Conservation (phyloP, 495 filamentous ascomycete genomes). For the Pyrenopolyporus hunteri region DNA sequence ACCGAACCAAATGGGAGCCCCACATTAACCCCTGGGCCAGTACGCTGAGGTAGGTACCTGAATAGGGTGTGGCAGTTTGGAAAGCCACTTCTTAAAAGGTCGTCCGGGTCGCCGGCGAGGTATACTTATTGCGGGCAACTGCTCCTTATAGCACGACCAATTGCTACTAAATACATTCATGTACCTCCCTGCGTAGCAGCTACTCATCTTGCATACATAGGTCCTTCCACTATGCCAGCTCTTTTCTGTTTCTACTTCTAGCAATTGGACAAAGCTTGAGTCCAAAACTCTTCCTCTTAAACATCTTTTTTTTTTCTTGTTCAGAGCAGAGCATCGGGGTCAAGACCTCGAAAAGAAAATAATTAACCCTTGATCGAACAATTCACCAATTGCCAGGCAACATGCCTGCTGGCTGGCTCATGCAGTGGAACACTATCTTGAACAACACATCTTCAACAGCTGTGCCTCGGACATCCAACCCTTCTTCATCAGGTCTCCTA, state of each 20-base stretch:
- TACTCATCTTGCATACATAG: not conserved
- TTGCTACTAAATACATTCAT: not conserved
- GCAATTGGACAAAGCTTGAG: not conserved
- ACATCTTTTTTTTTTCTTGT: not conserved
- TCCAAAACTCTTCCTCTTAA: not conserved
- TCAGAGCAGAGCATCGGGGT: not conserved
- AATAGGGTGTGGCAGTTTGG: conserved; percentile 1
- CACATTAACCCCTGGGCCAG: conserved; percentile 6
- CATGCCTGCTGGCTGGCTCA: conserved; percentile 16
- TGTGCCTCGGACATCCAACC: conserved; percentile 1
- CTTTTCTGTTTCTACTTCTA: too few species aligned
- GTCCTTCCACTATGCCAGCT: too few species aligned
- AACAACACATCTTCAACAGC: conserved; percentile 32
- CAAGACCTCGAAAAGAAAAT: conserved; percentile 4
- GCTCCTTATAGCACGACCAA: not conserved
- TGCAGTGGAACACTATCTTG: conserved; percentile 38
- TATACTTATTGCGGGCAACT: conserved; percentile 3
- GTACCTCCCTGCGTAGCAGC: not conserved
- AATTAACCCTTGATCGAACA: conserved; percentile 17
- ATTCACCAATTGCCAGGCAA: conserved; percentile 20
- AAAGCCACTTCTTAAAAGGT: conserved; percentile 3
- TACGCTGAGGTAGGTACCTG: too few species aligned
- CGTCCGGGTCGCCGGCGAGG: not conserved
- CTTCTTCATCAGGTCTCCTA: conserved; percentile 1
- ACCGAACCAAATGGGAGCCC: conserved; percentile 6